Percentiles rank a stretch among this genome's conserved stretches.
Evolutionary conservation across 2,329 filamentous ascomycete genomes (phyloP).

Genomic region (Teratosphaeria epicoccoides): DNA sequence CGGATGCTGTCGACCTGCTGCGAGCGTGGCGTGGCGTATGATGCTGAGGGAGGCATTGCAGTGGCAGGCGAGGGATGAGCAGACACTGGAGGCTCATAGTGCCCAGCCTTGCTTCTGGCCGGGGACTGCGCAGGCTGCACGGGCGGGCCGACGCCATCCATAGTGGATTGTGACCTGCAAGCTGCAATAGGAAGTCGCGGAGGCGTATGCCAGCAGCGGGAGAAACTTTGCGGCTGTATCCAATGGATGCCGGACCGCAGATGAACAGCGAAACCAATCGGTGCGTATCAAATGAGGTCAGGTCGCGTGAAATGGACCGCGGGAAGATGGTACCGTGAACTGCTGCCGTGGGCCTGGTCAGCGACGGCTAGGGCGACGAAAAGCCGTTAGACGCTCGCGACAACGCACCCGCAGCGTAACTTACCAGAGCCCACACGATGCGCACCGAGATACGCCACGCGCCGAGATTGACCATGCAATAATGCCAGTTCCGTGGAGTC

Average conservation of each 20-base stretch:
- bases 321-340: background rate
- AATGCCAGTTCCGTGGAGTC: background rate
- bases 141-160: slow-evolving; percentile 1
- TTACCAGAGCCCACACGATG: background rate
- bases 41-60: slow-evolving; percentile 1
- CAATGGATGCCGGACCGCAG: background rate
- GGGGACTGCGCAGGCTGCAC: background rate
- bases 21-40: slow-evolving; percentile 3
- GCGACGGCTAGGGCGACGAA: background rate
- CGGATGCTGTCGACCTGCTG: slow-evolving; percentile 1
- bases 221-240: background rate
- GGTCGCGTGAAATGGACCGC: background rate
- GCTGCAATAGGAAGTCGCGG: background rate
- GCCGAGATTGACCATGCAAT: background rate
- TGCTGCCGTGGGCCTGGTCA: background rate
- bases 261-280: background rate
- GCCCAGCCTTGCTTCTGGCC: background rate
- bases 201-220: background rate
- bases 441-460: background rate
- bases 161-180: background rate
- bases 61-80: slow-evolving; percentile 1
- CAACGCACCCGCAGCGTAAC: background rate
- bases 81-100: slow-evolving; percentile 1
- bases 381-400: background rate
- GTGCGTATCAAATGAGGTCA: background rate